phyloP scores from a whole-genome alignment of 23 red algal genomes.

The Cyanidiococcus yangmingshanensis region DNA sequence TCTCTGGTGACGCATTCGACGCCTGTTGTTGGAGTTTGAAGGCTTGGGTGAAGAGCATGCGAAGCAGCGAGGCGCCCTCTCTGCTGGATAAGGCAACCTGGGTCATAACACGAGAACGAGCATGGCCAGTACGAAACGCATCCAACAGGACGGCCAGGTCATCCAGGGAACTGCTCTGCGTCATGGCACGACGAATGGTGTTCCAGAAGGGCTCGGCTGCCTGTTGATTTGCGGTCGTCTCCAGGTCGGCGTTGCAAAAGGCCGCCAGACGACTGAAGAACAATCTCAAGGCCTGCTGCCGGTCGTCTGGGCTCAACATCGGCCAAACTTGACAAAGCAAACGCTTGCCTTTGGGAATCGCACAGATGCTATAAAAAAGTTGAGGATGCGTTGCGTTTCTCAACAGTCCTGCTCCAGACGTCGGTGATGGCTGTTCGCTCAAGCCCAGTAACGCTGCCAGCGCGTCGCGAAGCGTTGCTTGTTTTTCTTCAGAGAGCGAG shows the following conservation, averaged over 20 bases:
- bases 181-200: background rate
- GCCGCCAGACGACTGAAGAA: background rate
- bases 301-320: background rate
- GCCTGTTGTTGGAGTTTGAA: background rate
- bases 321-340: background rate
- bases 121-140: background rate
- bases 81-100: background rate
- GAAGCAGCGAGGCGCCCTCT: background rate
- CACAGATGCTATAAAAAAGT: background rate
- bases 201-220: background rate
- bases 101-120: background rate
- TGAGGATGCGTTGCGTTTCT: background rate
- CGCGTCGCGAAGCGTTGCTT: background rate
- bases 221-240: background rate
- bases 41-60: background rate
- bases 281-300: background rate
- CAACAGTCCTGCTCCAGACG: background rate
- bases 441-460: background rate
- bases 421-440: background rate
- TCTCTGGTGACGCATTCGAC: background rate
- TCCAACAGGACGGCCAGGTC: background rate
- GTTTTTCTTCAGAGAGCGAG: background rate
- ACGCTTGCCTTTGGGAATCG: slow-evolving; percentile 2
- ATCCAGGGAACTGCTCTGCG: background rate
- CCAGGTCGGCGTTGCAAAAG: background rate